Evolutionary conservation across 164 flowering plant genomes (phyloP).

Genomic region (Brasenia schreberi): DNA sequence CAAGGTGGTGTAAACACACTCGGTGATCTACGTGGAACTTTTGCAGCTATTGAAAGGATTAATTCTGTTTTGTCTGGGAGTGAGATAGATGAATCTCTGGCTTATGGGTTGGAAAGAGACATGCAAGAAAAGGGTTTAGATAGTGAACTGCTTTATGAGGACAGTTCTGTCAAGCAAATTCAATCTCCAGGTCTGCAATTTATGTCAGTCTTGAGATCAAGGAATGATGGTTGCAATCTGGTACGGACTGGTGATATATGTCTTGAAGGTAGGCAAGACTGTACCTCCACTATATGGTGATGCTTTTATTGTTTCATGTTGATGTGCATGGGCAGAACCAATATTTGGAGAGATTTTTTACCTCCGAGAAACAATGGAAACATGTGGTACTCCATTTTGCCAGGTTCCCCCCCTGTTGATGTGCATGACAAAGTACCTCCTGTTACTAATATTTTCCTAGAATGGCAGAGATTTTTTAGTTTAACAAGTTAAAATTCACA

Average conservation of each 20-base stretch:
- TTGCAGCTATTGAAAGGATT: constrained; percentile 89
- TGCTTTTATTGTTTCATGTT: no score
- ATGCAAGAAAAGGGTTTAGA: constrained; percentile 26
- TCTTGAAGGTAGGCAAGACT: constrained; percentile 64
- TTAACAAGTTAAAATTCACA: no score
- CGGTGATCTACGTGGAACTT: constrained; percentile 86
- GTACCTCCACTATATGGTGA: neutral
- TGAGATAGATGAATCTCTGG: constrained; percentile 83
- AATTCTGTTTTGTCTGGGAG: constrained; percentile 64
- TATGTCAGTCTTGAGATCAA: constrained; percentile 55
- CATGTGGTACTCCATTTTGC: no score
- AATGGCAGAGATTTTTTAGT: no score
- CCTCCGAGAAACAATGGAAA: no score
- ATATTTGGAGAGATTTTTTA: no score
- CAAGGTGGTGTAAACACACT: constrained; percentile 94
- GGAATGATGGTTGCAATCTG: constrained; percentile 33
- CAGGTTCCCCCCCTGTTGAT: no score
- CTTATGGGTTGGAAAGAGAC: constrained; percentile 76
- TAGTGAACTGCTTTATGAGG: constrained; percentile 35
- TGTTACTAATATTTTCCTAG: no score
- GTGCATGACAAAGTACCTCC: no score
- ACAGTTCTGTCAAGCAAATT: constrained; percentile 22
- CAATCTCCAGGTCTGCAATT: constrained; percentile 22
- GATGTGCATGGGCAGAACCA: neutral
- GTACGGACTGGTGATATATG: constrained; percentile 76